A percentile compares a stretch with the other conserved stretches of the same genome.
These are phyloP conservation scores for Bauhinia variegata DNA, from an alignment of 306 rosid species.

Conservation along the genomic window DNA sequence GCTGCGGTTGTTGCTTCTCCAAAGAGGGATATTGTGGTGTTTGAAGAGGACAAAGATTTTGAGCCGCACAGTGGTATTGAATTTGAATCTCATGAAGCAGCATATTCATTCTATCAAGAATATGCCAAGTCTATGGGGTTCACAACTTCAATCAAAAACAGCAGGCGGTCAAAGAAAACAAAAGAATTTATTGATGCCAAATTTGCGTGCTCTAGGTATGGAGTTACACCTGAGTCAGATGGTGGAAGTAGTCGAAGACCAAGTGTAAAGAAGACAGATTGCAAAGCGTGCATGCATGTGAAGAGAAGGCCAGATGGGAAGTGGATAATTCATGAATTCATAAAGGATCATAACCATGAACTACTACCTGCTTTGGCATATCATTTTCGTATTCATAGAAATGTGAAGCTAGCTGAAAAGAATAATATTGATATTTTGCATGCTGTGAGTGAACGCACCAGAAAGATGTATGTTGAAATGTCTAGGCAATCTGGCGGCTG, in stretches of 20 bases:
- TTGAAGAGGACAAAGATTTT: slow-evolving; percentile 75
- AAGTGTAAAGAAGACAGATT: slow-evolving; percentile 91
- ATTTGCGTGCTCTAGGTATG: slow-evolving; percentile 93
- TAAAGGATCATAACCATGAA: slow-evolving; percentile 94
- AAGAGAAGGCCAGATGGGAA: slow-evolving; percentile 84
- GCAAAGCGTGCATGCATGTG: slow-evolving; percentile 99
- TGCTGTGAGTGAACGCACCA: slow-evolving; percentile 92
- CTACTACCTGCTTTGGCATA: slow-evolving; percentile 93
- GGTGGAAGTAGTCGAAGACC: slow-evolving; percentile 83
- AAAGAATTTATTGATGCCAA: slow-evolving; percentile 95
- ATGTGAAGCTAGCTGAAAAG: slow-evolving; percentile 91
- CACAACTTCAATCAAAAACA: slow-evolving; percentile 89
- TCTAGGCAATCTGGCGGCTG: slow-evolving; percentile 74
- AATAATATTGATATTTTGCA: slow-evolving; percentile 89
- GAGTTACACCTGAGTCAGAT: slow-evolving; percentile 87
- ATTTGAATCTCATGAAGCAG: slow-evolving; percentile 82
- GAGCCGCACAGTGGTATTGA: slow-evolving; percentile 84
- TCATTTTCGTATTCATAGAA: slow-evolving; percentile 92
- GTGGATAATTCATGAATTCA: slow-evolving; percentile 90
- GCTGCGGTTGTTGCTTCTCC: slow-evolving; percentile 50
- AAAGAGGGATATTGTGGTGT: slow-evolving; percentile 25
- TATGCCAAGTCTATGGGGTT: slow-evolving; percentile 98
- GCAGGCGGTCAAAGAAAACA: slow-evolving; percentile 96
- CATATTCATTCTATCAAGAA: slow-evolving; percentile 82
- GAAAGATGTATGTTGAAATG: slow-evolving; percentile 96